phyloP scores from a whole-genome alignment of 1,284 basidiomycete genomes.

The Ustilago esculenta region DNA sequence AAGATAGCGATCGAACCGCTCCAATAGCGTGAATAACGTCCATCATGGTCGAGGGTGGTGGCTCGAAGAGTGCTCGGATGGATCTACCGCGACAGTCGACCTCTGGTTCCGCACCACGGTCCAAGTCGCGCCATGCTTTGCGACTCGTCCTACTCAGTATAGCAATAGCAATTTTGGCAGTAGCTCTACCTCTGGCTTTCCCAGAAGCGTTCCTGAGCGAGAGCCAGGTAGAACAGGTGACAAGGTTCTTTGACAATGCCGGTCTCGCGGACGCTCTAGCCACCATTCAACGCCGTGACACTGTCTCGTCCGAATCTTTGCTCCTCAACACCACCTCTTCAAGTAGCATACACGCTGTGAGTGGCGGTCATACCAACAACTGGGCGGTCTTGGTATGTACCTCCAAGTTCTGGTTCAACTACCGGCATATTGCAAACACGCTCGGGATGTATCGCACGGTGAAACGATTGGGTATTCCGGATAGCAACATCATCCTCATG shows the following conservation, averaged over 20 bases:
- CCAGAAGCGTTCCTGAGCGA: conserved; percentile 35
- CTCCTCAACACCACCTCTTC: no score
- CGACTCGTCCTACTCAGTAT: conserved; percentile 8
- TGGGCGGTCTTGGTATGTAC: conserved; percentile 97
- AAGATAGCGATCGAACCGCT: no score
- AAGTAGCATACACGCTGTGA: background rate
- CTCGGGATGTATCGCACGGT: conserved; percentile 99
- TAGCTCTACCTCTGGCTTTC: conserved; percentile 10
- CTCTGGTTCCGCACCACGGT: no score
- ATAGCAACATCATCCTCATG: conserved; percentile 99
- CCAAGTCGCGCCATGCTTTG: background rate
- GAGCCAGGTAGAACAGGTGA: conserved; percentile 31
- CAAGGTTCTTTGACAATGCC: conserved; percentile 33
- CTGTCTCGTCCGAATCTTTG: background rate
- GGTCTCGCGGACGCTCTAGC: conserved; percentile 7
- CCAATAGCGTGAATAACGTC: no score
- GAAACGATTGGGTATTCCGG: conserved; percentile 95
- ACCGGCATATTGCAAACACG: conserved; percentile 98
- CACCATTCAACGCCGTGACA: conserved; percentile 1
- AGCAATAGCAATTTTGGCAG: conserved; percentile 1
- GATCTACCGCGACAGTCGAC: no score
- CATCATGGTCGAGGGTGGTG: no score
- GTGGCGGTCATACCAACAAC: conserved; percentile 77
- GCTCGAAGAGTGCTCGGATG: no score
- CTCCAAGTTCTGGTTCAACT: conserved; percentile 98